Percentiles rank a stretch among this genome's conserved stretches.
Evolutionary conservation across 139 green algal genomes (phyloP).

Genomic region (Micractinium conductrix): DNA sequence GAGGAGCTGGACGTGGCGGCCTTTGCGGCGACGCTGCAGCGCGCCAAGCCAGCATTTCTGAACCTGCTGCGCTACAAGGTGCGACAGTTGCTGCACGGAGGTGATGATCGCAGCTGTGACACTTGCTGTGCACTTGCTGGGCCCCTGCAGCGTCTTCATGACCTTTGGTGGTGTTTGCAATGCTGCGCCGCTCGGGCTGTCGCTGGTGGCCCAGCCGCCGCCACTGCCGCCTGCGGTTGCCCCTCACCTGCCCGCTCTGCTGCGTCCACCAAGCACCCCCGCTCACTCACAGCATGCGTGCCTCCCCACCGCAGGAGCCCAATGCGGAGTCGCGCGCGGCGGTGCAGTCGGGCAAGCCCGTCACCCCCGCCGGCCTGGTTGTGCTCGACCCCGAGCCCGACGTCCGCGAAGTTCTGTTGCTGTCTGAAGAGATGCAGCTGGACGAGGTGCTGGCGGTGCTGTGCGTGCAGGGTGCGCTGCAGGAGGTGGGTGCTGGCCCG

Average conservation of each 20-base stretch:
- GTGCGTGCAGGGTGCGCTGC: conserved; percentile 61
- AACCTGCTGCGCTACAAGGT: conserved; percentile 71
- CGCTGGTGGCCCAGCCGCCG: too few relatives aligned
- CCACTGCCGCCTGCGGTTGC: neutral
- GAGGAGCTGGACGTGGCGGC: conserved; percentile 9
- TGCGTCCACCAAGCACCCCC: too few relatives aligned
- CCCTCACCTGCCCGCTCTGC: neutral
- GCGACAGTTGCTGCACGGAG: too few relatives aligned
- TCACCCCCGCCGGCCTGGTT: conserved; percentile 56
- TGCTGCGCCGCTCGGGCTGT: too few relatives aligned
- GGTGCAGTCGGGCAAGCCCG: conserved; percentile 55
- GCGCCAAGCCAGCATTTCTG: conserved; percentile 54
- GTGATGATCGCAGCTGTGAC: too few relatives aligned
- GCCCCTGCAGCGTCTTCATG: neutral
- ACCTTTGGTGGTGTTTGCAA: neutral
- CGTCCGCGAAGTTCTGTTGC: conserved; percentile 60
- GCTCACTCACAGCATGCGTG: too few relatives aligned
- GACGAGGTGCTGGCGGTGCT: conserved; percentile 72
- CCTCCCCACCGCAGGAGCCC: conserved; percentile 48
- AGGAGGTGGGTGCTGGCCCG: conserved; percentile 59
- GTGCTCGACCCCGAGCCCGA: conserved; percentile 74
- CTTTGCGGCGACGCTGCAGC: conserved; percentile 42
- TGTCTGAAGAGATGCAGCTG: conserved; percentile 71
- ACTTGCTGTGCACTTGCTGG: neutral
- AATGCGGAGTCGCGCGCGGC: conserved; percentile 57